phyloP scores from a whole-genome alignment of 768 basidiomycete genomes.

The Cantharellus cinnabarinus region DNA sequence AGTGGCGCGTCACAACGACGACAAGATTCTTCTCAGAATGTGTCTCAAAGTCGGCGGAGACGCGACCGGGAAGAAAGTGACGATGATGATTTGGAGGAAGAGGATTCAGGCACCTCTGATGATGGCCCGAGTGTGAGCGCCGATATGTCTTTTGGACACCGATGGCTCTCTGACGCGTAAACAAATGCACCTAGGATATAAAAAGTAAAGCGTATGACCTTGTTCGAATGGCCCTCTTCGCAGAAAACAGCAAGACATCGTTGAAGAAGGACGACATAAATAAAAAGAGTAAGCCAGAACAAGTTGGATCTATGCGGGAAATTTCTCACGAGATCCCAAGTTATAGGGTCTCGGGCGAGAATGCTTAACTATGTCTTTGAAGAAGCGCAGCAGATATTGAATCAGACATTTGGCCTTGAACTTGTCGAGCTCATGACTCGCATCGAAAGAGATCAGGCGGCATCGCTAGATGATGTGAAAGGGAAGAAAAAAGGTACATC shows the following conservation, averaged over 20 bases:
- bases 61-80: too few species aligned
- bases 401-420: conserved; percentile 60
- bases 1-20: too few species aligned
- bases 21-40: too few species aligned
- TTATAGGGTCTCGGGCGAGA: conserved; percentile 29
- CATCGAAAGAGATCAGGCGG: conserved; percentile 31
- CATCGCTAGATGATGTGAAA: conserved; percentile 14
- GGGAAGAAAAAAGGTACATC: conserved; percentile 42
- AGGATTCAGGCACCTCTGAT: too few species aligned
- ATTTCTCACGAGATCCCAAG: conserved; percentile 12
- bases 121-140: too few species aligned
- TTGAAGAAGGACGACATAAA: conserved; percentile 68
- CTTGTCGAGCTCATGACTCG: conserved; percentile 56
- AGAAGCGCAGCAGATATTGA: conserved; percentile 42
- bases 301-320: not conserved
- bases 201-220: conserved; percentile 48
- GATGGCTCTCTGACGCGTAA: too few species aligned
- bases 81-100: too few species aligned
- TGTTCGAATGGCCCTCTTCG: conserved; percentile 64
- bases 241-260: conserved; percentile 44
- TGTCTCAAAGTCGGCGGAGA: too few species aligned
- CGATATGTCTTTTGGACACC: too few species aligned
- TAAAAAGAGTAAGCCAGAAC: conserved; percentile 41
- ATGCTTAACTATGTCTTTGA: conserved; percentile 45
- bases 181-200: conserved; percentile 22